Evolutionary conservation across 176 grass and related monocot genomes (phyloP).

Genomic region (Triticum monococcum): DNA sequence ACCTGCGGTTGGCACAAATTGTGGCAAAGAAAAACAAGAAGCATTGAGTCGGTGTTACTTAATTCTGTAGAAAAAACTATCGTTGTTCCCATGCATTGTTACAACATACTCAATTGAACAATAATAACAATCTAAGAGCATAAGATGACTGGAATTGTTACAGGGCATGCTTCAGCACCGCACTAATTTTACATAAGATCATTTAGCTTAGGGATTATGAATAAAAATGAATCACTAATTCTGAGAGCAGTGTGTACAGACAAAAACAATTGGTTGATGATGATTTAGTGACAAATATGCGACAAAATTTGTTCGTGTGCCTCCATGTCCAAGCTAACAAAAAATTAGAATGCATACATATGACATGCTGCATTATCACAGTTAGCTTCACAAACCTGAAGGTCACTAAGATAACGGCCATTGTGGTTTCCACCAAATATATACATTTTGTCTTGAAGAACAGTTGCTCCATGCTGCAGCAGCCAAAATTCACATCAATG

Average conservation of each 20-base stretch:
- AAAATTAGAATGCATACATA: constrained; percentile 8
- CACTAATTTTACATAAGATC: background rate
- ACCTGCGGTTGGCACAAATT: constrained; percentile 42
- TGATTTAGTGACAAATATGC: background rate
- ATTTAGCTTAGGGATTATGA: background rate
- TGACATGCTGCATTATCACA: background rate
- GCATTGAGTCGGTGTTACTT: constrained; percentile 4
- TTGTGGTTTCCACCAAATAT: constrained; percentile 98
- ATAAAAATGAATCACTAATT: background rate
- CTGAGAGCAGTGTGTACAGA: background rate
- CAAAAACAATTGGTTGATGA: background rate
- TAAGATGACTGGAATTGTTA: background rate
- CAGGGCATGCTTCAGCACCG: background rate
- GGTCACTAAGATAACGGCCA: constrained; percentile 95
- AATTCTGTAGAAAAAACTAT: background rate
- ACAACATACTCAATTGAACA: background rate
- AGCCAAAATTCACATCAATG: constrained; percentile 35
- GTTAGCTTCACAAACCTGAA: constrained; percentile 66
- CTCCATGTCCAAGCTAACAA: constrained; percentile 15
- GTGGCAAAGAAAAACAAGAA: constrained; percentile 10
- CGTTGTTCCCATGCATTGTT: background rate
- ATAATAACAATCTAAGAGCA: background rate
- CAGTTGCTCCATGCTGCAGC: constrained; percentile 88
- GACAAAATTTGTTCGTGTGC: constrained; percentile 4
- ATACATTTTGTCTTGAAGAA: constrained; percentile 93